These are phyloP conservation scores for Fraxinus nigra DNA, from an alignment of 305 asterid species.

Conservation along the genomic window DNA sequence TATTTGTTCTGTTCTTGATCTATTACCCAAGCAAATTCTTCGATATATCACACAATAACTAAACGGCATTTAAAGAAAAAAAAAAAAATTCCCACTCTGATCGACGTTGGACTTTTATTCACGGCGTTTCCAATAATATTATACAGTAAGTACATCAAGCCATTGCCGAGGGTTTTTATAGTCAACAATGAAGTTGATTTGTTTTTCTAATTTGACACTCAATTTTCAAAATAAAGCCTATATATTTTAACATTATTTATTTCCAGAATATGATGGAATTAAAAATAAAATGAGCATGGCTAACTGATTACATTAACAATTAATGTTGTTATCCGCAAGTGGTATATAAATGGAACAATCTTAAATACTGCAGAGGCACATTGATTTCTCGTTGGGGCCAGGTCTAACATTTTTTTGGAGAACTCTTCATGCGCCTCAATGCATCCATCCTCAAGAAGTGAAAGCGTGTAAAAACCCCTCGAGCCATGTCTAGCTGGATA, in stretches of 20 bases:
- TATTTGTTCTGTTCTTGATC: not conserved
- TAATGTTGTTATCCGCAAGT: not conserved
- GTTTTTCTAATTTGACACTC: not conserved
- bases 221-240: not conserved
- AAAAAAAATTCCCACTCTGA: not conserved
- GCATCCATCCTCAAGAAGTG: slow-evolving; percentile 17
- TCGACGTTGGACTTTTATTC: not conserved
- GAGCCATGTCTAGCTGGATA: not conserved
- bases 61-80: too few species aligned
- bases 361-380: not conserved
- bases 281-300: not conserved
- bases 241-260: not conserved
- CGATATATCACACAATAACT: not conserved
- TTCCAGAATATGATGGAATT: not conserved
- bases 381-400: not conserved
- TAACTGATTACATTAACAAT: not conserved
- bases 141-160: not conserved
- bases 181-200: not conserved
- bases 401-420: not conserved
- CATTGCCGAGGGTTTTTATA: not conserved
- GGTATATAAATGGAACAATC: not conserved
- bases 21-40: not conserved
- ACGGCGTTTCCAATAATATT: not conserved
- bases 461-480: not conserved
- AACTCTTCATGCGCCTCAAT: slow-evolving; percentile 20